Conservation (phyloP, 2,329 filamentous ascomycete genomes). For the Alternaria brassicicola region DNA sequence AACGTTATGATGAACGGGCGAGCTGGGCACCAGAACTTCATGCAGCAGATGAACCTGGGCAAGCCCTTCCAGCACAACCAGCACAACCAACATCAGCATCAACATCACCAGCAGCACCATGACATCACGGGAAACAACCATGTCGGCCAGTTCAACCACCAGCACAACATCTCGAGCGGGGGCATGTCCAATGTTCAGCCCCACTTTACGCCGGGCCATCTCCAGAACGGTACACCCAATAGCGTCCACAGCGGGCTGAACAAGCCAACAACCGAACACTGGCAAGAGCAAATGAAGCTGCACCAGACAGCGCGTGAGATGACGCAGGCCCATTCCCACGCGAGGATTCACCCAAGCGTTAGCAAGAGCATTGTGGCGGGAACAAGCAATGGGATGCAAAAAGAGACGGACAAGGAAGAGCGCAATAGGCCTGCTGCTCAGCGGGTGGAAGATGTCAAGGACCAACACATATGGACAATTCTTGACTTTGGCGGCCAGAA, state of each 20-base stretch:
- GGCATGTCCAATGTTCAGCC: conserved; percentile 69
- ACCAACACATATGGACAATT: conserved; percentile 83
- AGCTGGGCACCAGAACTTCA: conserved; percentile 62
- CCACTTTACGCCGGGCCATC: conserved; percentile 64
- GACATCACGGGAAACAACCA: conserved; percentile 60
- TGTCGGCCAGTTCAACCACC: conserved; percentile 65
- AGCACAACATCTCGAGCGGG: conserved; percentile 65
- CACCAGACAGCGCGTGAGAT: conserved; percentile 75
- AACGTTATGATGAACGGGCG: conserved; percentile 78
- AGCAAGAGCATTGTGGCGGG: conserved; percentile 69
- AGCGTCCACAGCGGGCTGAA: conserved; percentile 62
- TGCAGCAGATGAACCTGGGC: conserved; percentile 65
- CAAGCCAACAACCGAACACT: conserved; percentile 72
- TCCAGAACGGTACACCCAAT: conserved; percentile 65
- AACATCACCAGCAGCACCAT: conserved; percentile 67
- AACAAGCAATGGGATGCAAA: conserved; percentile 56
- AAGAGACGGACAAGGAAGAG: conserved; percentile 60
- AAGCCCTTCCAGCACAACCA: conserved; percentile 71
- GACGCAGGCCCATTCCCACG: conserved; percentile 76
- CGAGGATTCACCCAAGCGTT: conserved; percentile 70
- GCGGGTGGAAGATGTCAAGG: conserved; percentile 46
- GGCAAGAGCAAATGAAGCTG: conserved; percentile 84
- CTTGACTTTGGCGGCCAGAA: conserved; percentile 97
- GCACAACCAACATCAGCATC: conserved; percentile 54
- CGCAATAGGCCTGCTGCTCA: conserved; percentile 71